phyloP scores from a whole-genome alignment of 352 stramenopile species.

The Plasmopara muralis region DNA sequence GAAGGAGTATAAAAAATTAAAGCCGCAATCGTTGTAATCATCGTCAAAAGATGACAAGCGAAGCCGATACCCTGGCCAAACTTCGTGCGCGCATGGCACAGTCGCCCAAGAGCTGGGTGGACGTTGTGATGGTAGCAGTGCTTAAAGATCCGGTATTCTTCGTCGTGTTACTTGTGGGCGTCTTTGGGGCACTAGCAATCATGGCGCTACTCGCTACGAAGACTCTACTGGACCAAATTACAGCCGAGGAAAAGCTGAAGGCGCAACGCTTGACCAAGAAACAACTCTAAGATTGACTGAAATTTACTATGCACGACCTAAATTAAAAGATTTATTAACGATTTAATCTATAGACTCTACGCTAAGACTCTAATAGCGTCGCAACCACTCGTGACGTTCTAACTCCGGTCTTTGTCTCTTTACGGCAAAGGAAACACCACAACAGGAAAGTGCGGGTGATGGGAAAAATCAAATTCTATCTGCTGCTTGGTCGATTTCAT shows the following conservation, averaged over 20 bases:
- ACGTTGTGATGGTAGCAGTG: constrained; percentile 51
- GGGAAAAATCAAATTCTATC: constrained; percentile 52
- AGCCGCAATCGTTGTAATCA: not conserved
- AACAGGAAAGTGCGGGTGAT: constrained; percentile 65
- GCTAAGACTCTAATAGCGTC: constrained; percentile 12
- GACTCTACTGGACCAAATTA: constrained; percentile 51
- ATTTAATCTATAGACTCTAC: not conserved
- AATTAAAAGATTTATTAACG: not conserved
- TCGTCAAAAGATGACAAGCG: constrained; percentile 5
- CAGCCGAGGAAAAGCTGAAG: constrained; percentile 34
- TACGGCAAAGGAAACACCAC: constrained; percentile 32
- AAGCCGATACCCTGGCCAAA: constrained; percentile 20
- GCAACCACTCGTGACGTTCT: constrained; percentile 1
- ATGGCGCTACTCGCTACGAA: constrained; percentile 55
- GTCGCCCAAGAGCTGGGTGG: constrained; percentile 55
- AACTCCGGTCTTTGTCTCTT: not conserved
- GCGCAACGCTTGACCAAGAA: constrained; percentile 18
- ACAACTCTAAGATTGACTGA: constrained; percentile 8
- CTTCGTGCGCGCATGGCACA: constrained; percentile 43
- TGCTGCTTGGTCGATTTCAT: constrained; percentile 12
- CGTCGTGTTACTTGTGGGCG: constrained; percentile 25
- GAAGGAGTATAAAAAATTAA: no score
- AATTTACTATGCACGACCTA: constrained; percentile 3
- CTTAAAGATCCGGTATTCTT: constrained; percentile 65
- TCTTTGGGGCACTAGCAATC: constrained; percentile 43